Evolutionary conservation across 768 basidiomycete genomes (phyloP), one percentile per base, ranked within the genome.

Genomic region (Russula earlei): DNA sequence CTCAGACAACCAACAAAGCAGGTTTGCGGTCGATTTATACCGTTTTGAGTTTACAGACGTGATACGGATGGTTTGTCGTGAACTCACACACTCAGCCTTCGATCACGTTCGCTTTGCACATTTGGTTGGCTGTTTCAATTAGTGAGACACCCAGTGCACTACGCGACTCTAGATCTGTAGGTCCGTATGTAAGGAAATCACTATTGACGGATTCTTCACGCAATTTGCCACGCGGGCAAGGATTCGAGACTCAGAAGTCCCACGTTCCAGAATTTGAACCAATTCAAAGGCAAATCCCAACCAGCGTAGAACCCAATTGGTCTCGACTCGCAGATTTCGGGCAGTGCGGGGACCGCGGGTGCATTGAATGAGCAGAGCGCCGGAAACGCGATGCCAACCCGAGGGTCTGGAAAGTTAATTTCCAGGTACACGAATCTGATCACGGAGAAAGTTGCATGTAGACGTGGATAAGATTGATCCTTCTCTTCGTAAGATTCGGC

Each of bases 401-500:
- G 45, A 43, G 46, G 56, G 38, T 11, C 22, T 42, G 56, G 56
- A 34, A n/a, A 20, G 42, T 43, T n/a, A 25, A 20, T 34, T 46
- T n/a, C 48, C 55, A 47, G 27, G 27, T 44, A 50, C 42, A 25
- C 19, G n/a, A n/a, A 34, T 44, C 31, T 8, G 36, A 42, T 34
- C 24, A 49, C 43, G 36, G 48, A 27, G 5, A 15, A n/a, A 31
- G 7, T 8, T 19, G 19, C n/a, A 38, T n/a, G 29, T 29, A 37
- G 27, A 27, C 10, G 31, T 17, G 22, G n/a, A 24, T 36, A 41
- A 53, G 56, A 58, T 58, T 53, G 56, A 43, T 52, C 49, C 48
- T 48, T 41, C 29, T 45, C 41, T 48, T 55, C 54, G 47, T 36
- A 22, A 27, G 38, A 29, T 58, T 53, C 46, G 51, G 56, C 56